Percentiles rank a stretch among this genome's conserved stretches.
Conservation (phyloP, 164 flowering plant genomes). For the Tetrastigma voinierianum region DNA sequence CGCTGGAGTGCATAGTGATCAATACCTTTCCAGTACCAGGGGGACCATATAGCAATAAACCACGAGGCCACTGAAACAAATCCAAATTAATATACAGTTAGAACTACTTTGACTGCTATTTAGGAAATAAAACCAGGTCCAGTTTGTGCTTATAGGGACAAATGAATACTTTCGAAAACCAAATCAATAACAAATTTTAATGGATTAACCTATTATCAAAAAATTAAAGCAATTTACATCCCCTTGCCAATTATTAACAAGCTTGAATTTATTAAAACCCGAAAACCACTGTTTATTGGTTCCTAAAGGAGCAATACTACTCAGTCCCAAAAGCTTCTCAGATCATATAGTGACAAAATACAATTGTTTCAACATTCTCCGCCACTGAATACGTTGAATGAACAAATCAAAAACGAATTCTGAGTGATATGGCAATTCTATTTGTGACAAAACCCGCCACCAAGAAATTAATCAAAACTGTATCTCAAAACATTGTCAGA, state of each 20-base stretch:
- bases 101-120: neutral
- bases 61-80: constrained; percentile 75
- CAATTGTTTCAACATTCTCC: too few species aligned
- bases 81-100: neutral
- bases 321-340: too few species aligned
- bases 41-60: constrained; percentile 89
- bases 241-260: too few species aligned
- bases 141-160: too few species aligned
- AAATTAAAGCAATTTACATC: neutral
- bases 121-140: too few species aligned
- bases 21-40: constrained; percentile 97
- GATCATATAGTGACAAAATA: too few species aligned
- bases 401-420: neutral
- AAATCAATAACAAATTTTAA: neutral
- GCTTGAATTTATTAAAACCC: too few species aligned
- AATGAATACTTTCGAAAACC: neutral
- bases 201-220: neutral
- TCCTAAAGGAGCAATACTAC: too few species aligned
- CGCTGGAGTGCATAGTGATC: neutral
- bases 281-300: too few species aligned
- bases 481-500: neutral
- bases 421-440: too few species aligned
- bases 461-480: neutral
- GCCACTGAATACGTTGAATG: too few species aligned
- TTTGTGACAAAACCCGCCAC: too few species aligned